A percentile compares a stretch with the other conserved stretches of the same genome.
phyloP scores from a whole-genome alignment of 108 stramenopile genomes.

The Fragilaria crotonensis region DNA sequence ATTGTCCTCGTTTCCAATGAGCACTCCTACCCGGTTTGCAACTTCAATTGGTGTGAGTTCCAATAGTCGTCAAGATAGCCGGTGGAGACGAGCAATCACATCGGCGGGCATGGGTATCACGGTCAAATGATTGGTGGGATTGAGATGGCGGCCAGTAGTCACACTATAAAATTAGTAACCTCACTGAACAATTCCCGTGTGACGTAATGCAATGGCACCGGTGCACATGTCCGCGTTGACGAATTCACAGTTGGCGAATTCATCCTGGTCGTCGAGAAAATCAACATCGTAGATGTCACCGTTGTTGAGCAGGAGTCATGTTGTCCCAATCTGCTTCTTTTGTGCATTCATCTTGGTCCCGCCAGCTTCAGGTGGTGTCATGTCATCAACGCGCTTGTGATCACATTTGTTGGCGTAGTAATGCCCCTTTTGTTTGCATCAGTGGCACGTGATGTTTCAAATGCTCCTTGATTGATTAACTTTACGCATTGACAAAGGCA shows the following conservation, averaged over 20 bases:
- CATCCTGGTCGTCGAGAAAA: too few relatives aligned
- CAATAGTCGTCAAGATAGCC: not conserved
- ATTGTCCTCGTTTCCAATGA: too few relatives aligned
- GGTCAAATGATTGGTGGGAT: not conserved
- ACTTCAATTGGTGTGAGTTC: not conserved
- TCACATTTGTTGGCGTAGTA: slow-evolving; percentile 11
- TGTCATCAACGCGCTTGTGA: too few relatives aligned
- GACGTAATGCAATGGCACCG: slow-evolving; percentile 19
- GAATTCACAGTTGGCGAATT: too few relatives aligned
- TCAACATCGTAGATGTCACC: too few relatives aligned
- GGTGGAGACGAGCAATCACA: slow-evolving; percentile 1
- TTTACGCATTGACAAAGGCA: not conserved
- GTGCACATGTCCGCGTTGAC: too few relatives aligned
- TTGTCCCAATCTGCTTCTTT: too few relatives aligned
- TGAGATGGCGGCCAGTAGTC: not conserved
- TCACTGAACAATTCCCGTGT: slow-evolving; percentile 11
- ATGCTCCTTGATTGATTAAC: not conserved
- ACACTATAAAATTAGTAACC: not conserved
- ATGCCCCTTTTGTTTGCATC: slow-evolving; percentile 8
- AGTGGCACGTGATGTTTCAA: not conserved
- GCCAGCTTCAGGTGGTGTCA: too few relatives aligned
- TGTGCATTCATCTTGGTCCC: too few relatives aligned
- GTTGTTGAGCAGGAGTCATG: too few relatives aligned
- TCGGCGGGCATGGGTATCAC: slow-evolving; percentile 5
- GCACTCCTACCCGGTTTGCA: not conserved